Evolutionary conservation across 2,329 filamentous ascomycete species (phyloP).

Genomic region (Verticillium nonalfalfae): DNA sequence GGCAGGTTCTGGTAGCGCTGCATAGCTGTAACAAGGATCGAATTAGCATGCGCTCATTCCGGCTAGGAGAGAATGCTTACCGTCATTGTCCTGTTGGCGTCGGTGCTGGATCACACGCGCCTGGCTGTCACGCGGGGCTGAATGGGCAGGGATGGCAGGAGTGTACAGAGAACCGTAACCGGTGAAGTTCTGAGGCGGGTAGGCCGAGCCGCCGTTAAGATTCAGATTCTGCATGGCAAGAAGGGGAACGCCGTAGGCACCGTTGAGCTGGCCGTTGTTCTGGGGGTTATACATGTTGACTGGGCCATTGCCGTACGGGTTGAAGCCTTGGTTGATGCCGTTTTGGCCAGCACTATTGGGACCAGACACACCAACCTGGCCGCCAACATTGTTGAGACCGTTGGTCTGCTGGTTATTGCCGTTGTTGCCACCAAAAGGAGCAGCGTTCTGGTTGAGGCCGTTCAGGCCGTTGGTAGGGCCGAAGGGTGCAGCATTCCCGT

Average conservation of each 20-base stretch:
- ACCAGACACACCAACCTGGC: background rate
- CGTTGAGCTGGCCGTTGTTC: background rate
- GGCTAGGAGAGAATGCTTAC: constrained; percentile 29
- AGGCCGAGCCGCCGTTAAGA: constrained; percentile 40
- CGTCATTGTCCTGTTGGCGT: constrained; percentile 67
- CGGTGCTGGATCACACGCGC: constrained; percentile 70
- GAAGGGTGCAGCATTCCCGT: constrained; percentile 75
- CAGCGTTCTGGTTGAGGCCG: background rate
- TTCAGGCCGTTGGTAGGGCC: constrained; percentile 46
- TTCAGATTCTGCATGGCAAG: constrained; percentile 64
- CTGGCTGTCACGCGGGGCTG: constrained; percentile 66
- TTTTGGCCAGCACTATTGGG: constrained; percentile 1
- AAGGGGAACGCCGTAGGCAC: constrained; percentile 40
- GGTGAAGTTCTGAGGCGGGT: constrained; percentile 51
- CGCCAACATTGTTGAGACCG: background rate
- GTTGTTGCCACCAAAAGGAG: background rate
- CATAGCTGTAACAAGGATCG: constrained; percentile 40
- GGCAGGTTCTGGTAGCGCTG: constrained; percentile 79
- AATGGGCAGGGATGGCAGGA: constrained; percentile 36
- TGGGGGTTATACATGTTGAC: constrained; percentile 1
- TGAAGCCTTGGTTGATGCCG: constrained; percentile 8
- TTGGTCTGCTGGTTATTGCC: background rate
- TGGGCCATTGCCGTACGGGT: constrained; percentile 3
- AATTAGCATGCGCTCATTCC: constrained; percentile 18
- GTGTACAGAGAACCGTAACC: constrained; percentile 40